Conservation (phyloP, 805 yeast genomes). For the Starmerella lactis-condensi region DNA sequence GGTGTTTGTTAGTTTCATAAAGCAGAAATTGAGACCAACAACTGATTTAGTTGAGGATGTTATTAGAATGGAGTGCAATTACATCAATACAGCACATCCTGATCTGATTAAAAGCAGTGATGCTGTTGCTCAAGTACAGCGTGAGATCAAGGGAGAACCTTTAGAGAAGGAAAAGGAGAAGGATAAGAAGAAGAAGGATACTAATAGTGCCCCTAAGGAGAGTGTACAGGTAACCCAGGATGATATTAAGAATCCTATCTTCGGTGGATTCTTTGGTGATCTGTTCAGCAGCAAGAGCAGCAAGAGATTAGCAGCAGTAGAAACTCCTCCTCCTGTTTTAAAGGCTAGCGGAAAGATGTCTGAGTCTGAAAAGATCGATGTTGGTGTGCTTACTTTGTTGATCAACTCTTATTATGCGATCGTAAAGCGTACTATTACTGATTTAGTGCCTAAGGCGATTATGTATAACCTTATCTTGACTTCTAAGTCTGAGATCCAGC, state of each 20-base stretch:
- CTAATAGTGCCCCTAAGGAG: constrained; percentile 10
- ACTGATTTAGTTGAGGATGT: constrained; percentile 69
- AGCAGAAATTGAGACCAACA: constrained; percentile 69
- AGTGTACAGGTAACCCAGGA: constrained; percentile 17
- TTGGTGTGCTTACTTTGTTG: constrained; percentile 83
- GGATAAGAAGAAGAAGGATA: constrained; percentile 6
- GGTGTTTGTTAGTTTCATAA: constrained; percentile 60
- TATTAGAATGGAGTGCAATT: constrained; percentile 70
- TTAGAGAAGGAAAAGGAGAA: constrained; percentile 1
- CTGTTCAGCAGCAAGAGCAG: constrained; percentile 83
- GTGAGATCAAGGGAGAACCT: constrained; percentile 1
- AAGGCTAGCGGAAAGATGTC: constrained; percentile 84
- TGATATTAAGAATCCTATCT: constrained; percentile 29
- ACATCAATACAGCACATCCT: constrained; percentile 94
- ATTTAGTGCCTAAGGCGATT: constrained; percentile 83
- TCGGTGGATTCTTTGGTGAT: constrained; percentile 82
- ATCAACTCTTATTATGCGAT: constrained; percentile 79
- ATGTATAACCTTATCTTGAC: constrained; percentile 75
- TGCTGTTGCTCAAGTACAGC: constrained; percentile 39
- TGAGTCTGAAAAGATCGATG: constrained; percentile 87
- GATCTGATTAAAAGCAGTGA: constrained; percentile 86
- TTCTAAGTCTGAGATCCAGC: constrained; percentile 75
- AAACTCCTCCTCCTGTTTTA: constrained; percentile 87
- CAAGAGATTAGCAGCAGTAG: constrained; percentile 83
- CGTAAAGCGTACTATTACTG: constrained; percentile 84